Evolutionary conservation across 2,329 filamentous ascomycete genomes (phyloP).

Genomic region (Trichophyton verrucosum): DNA sequence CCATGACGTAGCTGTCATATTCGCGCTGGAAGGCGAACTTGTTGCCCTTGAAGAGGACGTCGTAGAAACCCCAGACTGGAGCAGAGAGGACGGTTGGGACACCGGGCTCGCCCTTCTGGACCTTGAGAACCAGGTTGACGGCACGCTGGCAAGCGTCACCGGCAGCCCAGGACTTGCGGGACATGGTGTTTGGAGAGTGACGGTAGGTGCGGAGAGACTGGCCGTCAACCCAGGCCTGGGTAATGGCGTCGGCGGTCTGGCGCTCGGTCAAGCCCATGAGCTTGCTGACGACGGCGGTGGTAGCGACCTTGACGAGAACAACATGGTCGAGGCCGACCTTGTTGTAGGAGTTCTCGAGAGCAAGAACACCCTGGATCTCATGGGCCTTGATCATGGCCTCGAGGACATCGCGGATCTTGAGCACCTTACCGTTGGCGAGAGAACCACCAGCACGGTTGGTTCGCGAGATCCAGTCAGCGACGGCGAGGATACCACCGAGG

Average conservation of each 20-base stretch:
- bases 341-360: constrained; percentile 96
- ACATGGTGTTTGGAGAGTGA: constrained; percentile 98
- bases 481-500: constrained; percentile 87
- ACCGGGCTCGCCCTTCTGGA: constrained; percentile 80
- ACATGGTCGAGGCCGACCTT: constrained; percentile 97
- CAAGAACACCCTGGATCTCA: constrained; percentile 95
- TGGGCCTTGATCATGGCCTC: constrained; percentile 99
- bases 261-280: constrained; percentile 81
- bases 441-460: constrained; percentile 80
- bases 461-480: constrained; percentile 93
- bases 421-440: constrained; percentile 58
- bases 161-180: constrained; percentile 96
- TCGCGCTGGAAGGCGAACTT: constrained; percentile 92
- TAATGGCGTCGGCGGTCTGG: constrained; percentile 90
- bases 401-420: constrained; percentile 80
- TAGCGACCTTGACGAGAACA: constrained; percentile 93
- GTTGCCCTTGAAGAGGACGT: constrained; percentile 91
- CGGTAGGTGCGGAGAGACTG: constrained; percentile 94
- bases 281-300: constrained; percentile 84
- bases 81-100: constrained; percentile 87
- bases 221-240: constrained; percentile 94
- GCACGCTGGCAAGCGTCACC: constrained; percentile 95
- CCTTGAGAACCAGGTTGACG: constrained; percentile 82
- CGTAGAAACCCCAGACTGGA: constrained; percentile 95
- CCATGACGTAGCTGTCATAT: constrained; percentile 99